Conservation (phyloP, 116 monocot genomes). For the Trichopus zeylanicus region DNA sequence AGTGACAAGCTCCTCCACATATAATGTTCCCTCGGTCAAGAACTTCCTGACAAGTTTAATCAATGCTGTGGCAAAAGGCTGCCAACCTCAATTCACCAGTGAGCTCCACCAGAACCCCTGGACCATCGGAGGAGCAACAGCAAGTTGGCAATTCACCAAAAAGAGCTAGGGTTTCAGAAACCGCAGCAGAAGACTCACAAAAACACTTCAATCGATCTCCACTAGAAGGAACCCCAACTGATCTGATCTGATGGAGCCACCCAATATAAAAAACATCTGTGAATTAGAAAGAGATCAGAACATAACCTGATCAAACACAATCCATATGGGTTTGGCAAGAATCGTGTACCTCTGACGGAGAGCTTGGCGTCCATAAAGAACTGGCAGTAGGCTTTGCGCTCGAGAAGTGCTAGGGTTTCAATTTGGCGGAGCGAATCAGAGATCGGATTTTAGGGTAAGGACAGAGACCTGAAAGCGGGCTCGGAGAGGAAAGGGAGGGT, state of each 20-base stretch:
- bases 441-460: slow-evolving; percentile 5
- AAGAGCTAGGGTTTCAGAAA: slow-evolving; percentile 26
- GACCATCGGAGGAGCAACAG: slow-evolving; percentile 42
- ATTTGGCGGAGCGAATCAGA: background rate
- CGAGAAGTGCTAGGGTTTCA: background rate
- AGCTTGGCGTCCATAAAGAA: slow-evolving; percentile 76
- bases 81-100: slow-evolving; percentile 49
- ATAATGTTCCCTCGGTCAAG: slow-evolving; percentile 78
- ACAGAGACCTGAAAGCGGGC: slow-evolving; percentile 44
- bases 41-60: slow-evolving; percentile 77
- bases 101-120: slow-evolving; percentile 68
- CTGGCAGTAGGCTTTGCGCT: slow-evolving; percentile 63
- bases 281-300: background rate
- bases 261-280: slow-evolving; percentile 65
- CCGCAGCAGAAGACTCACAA: slow-evolving; percentile 41
- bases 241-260: slow-evolving; percentile 16
- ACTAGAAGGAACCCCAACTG: slow-evolving; percentile 5
- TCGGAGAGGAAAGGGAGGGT: slow-evolving; percentile 85
- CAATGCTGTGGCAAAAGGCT: slow-evolving; percentile 58
- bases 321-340: background rate
- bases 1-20: slow-evolving; percentile 70
- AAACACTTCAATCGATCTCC: slow-evolving; percentile 57
- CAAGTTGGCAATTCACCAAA: slow-evolving; percentile 66
- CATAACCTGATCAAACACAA: background rate
- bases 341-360: slow-evolving; percentile 50